Conservation (phyloP, 2,329 filamentous ascomycete genomes). For the Botrytis squamosa region DNA sequence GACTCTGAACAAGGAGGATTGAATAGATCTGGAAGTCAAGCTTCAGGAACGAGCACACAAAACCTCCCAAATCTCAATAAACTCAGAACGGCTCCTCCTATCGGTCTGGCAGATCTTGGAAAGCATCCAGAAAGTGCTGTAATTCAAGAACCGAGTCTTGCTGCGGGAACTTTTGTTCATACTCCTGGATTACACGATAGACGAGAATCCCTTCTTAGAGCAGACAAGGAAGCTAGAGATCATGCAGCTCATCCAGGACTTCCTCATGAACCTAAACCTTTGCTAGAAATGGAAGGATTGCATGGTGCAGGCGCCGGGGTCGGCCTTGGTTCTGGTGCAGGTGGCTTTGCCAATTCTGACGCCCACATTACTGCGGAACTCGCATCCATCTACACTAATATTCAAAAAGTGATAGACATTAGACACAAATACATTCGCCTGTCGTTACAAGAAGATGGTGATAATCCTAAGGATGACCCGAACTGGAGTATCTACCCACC, state of each 20-base stretch:
- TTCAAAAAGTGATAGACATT: constrained; percentile 84
- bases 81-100: constrained; percentile 33
- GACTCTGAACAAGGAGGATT: constrained; percentile 31
- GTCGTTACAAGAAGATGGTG: constrained; percentile 75
- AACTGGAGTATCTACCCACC: constrained; percentile 88
- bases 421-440: constrained; percentile 85
- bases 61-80: constrained; percentile 22
- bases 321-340: constrained; percentile 57
- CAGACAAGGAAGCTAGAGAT: constrained; percentile 39
- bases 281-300: constrained; percentile 52
- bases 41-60: constrained; percentile 33
- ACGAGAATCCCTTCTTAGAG: constrained; percentile 32
- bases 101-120: constrained; percentile 35
- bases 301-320: constrained; percentile 58
- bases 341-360: constrained; percentile 69
- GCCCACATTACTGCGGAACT: constrained; percentile 81
- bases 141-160: constrained; percentile 35
- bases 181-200: constrained; percentile 23
- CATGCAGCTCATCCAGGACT: constrained; percentile 51
- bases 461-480: constrained; percentile 84
- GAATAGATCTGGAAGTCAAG: constrained; percentile 34
- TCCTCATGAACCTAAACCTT: constrained; percentile 55
- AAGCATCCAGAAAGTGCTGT: constrained; percentile 37
- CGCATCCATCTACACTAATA: constrained; percentile 81
- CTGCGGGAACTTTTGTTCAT: constrained; percentile 16